These are phyloP conservation scores for Seiridium cupressi DNA, from an alignment of 2,329 filamentous ascomycete genomes.

Conservation along the genomic window DNA sequence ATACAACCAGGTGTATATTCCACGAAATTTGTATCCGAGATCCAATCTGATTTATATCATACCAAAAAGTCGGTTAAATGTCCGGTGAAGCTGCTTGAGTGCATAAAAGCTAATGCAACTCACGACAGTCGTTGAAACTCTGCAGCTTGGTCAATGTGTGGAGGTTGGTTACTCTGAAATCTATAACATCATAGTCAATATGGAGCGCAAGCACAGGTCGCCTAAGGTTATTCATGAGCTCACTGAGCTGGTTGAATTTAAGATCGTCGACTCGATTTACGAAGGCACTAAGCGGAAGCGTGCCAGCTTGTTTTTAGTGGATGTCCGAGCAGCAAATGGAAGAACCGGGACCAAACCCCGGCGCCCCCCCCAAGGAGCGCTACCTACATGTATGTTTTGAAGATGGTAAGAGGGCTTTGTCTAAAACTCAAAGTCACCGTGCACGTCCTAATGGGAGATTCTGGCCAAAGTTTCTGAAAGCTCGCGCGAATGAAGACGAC, in stretches of 20 bases:
- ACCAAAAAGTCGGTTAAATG: too few species aligned
- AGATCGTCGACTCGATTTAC: background rate
- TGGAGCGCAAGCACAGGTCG: background rate
- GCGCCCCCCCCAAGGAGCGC: too few species aligned
- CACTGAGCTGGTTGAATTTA: background rate
- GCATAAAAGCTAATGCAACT: too few species aligned
- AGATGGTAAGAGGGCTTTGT: background rate
- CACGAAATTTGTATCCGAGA: too few species aligned
- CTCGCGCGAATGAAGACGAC: background rate
- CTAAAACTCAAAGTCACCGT: background rate
- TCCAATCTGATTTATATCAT: too few species aligned
- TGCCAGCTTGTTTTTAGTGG: background rate
- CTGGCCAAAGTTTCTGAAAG: background rate
- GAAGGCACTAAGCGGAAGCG: background rate
- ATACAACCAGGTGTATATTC: too few species aligned
- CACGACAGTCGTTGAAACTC: too few species aligned
- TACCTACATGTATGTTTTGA: background rate
- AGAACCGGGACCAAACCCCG: too few species aligned
- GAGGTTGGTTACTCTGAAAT: too few species aligned
- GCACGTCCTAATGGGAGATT: too few species aligned
- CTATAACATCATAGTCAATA: background rate
- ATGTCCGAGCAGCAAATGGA: background rate
- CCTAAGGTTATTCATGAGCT: background rate
- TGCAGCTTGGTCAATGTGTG: too few species aligned
- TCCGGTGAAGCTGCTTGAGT: too few species aligned